A percentile compares a stretch with the other conserved stretches of the same genome.
These are phyloP conservation scores for Annulohypoxylon moriforme DNA, from an alignment of 495 filamentous ascomycete species.

Conservation along the genomic window DNA sequence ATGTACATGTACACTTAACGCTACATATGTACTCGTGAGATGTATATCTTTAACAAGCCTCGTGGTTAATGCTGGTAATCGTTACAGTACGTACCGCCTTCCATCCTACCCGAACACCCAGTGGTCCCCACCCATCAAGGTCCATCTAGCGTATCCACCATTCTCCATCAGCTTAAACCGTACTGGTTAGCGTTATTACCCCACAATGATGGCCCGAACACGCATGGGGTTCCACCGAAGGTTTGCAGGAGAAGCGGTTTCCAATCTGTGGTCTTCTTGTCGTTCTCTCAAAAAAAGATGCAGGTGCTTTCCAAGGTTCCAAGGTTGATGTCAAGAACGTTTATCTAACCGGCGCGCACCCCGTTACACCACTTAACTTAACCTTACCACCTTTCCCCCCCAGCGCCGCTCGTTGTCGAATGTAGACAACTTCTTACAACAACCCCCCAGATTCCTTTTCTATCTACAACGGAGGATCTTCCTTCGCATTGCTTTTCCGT, in stretches of 20 bases:
- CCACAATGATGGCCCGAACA: constrained; percentile 44
- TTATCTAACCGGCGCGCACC: constrained; percentile 45
- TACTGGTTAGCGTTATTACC: constrained; percentile 42
- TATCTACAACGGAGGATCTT: constrained; percentile 17
- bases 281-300: constrained; percentile 1
- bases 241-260: constrained; percentile 35
- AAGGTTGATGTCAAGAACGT: constrained; percentile 35
- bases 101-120: constrained; percentile 18
- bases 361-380: constrained; percentile 41
- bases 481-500: not conserved
- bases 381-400: constrained; percentile 11
- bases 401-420: constrained; percentile 24
- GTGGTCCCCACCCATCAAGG: constrained; percentile 14
- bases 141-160: not conserved
- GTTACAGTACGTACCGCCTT: constrained; percentile 10
- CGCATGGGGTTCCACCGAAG: constrained; percentile 28
- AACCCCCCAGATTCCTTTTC: not conserved
- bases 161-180: constrained; percentile 37
- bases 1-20: no score
- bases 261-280: constrained; percentile 32
- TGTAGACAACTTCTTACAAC: constrained; percentile 23
- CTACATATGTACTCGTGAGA: constrained; percentile 7
- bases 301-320: constrained; percentile 3
- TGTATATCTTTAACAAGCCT: constrained; percentile 6
- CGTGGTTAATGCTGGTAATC: constrained; percentile 11